Base-by-base conservation (phyloP, 139 green algal genomes). In the Coccomyxa sp. region DNA sequence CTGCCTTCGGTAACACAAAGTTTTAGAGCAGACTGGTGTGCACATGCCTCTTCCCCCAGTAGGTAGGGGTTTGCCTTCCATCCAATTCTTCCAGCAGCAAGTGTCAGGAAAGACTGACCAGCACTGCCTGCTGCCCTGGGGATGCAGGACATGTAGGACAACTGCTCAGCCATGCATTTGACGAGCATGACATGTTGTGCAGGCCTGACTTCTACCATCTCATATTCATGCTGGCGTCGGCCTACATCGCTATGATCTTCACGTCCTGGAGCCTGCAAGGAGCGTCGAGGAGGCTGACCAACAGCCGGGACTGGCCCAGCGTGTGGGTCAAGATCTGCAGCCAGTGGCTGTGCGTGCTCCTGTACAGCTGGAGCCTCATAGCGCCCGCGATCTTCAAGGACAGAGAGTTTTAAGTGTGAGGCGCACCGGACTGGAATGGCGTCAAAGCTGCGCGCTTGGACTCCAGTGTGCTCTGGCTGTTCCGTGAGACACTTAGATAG, bases 291-390 rank as follows among this genome's bases (percentile, higher is more conserved):
- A 54, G 14, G 34, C 35, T 31, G 50, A 39, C 79, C 22, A 73
- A 94, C 4, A 91, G 92, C 68, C 81, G 81, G 4, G 88, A 91
- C 10, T 93, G 88, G 83, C 85, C 82, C 55, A 76, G 78, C 70
- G 82, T 86, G 4, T 97, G 92, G 91, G 88, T 94, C 12, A 96
- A 95, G 78, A 93, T 97, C 29, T 87, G 70, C 0, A 84, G 82
- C 5, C 88, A 90, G 79, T 97, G 93, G 93, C 79, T 92, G 1
- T 91, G 88, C 33, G 89, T 86, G 24, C 10, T 88, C 71, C 78
- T 97, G 64, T 97, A 97, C 82, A 55, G 83, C 4, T 97, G 93
- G 93, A 93, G 82, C 16, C 79, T 97, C 14, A n/a, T 97, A 0
- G 93, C 93, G 5, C 93, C 91, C 2, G 75, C 74, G 3, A 55